A percentile compares a stretch with the other conserved stretches of the same genome.
Evolutionary conservation across 2,329 filamentous ascomycete species (phyloP).

Genomic region (Stenocarpella maydis): DNA sequence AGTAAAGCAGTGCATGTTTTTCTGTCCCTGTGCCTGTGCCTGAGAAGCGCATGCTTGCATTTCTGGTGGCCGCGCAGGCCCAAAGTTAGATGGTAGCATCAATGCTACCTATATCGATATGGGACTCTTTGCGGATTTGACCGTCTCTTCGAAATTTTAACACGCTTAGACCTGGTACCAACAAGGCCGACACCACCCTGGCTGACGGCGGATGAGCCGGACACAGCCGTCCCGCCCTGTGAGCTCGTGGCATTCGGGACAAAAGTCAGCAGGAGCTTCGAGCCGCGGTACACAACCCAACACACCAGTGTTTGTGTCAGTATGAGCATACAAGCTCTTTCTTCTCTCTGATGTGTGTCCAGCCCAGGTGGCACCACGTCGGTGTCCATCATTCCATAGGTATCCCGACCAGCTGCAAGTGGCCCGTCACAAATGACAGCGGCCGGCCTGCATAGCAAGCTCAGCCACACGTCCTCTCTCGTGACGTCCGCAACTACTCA

Average conservation of each 20-base stretch:
- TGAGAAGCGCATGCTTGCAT: neutral
- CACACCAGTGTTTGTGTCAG: neutral
- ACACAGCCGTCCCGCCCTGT: neutral
- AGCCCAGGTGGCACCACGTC: conserved; percentile 21
- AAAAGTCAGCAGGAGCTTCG: neutral
- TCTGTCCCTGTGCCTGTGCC: neutral
- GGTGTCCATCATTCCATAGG: neutral
- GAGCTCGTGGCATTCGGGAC: neutral
- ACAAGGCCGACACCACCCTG: neutral
- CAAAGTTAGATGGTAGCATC: neutral
- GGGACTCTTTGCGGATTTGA: neutral
- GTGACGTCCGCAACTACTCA: conserved; percentile 3
- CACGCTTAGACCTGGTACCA: neutral
- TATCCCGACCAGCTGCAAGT: conserved; percentile 22
- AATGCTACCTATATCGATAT: neutral
- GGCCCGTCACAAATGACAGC: conserved; percentile 36
- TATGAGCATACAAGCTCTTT: too few relatives aligned
- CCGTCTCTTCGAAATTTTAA: neutral
- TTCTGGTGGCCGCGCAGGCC: neutral
- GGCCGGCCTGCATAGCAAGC: conserved; percentile 16
- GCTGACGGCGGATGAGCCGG: neutral
- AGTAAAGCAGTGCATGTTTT: neutral
- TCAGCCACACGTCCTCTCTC: conserved; percentile 24
- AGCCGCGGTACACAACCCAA: neutral
- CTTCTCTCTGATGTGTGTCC: too few relatives aligned